Conservation (phyloP, 805 yeast genomes). For the Ogataea methylovora region DNA sequence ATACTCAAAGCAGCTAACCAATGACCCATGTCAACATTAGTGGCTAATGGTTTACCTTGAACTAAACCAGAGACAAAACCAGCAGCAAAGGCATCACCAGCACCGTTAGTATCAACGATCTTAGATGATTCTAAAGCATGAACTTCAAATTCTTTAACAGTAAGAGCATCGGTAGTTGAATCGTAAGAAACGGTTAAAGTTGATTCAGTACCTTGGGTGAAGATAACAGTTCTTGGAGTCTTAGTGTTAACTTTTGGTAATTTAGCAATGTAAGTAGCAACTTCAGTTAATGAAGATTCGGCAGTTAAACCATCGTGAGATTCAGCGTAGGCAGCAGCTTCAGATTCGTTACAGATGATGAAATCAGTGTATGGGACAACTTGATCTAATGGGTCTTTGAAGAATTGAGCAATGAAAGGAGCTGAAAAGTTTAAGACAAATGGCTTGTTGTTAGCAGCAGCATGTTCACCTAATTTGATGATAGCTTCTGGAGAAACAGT, state of each 20-base stretch:
- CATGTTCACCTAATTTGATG: constrained; percentile 82
- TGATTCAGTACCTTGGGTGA: constrained; percentile 94
- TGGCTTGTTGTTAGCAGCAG: constrained; percentile 32
- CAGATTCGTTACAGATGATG: constrained; percentile 93
- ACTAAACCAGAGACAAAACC: constrained; percentile 91
- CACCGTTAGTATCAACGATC: constrained; percentile 94
- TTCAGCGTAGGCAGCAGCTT: constrained; percentile 91
- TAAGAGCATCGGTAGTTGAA: constrained; percentile 35
- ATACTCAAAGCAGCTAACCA: constrained; percentile 92
- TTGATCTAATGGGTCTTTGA: constrained; percentile 81
- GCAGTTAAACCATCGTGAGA: constrained; percentile 58
- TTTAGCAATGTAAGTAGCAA: constrained; percentile 77
- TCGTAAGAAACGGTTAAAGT: constrained; percentile 70
- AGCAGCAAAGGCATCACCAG: constrained; percentile 97
- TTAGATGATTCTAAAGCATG: constrained; percentile 58
- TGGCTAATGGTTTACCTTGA: constrained; percentile 52
- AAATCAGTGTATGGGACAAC: constrained; percentile 82
- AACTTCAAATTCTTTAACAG: constrained; percentile 53
- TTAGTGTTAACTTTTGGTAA: constrained; percentile 64
- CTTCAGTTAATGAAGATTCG: constrained; percentile 48
- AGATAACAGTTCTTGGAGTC: constrained; percentile 77
- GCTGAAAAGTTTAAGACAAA: constrained; percentile 88
- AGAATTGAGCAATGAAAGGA: constrained; percentile 93
- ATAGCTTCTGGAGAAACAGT: constrained; percentile 97
- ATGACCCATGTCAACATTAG: constrained; percentile 77